phyloP scores from a whole-genome alignment of 2,329 filamentous ascomycete species.

The Podosphaera xanthii region DNA sequence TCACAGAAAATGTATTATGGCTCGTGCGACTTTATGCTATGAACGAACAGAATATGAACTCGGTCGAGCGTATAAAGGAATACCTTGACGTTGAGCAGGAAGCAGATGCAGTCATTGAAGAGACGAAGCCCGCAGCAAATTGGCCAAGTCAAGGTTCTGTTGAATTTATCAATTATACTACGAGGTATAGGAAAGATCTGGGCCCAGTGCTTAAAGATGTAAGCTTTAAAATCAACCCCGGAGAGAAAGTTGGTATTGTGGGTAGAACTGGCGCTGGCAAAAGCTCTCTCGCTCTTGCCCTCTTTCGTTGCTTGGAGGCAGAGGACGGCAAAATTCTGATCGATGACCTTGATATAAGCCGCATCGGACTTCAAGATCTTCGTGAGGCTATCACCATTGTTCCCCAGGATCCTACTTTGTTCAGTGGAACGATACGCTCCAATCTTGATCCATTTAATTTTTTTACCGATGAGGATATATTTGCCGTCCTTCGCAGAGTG shows the following conservation, averaged over 20 bases:
- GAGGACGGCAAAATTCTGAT: conserved; percentile 76
- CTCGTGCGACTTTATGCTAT: conserved; percentile 80
- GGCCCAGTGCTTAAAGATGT: conserved; percentile 69
- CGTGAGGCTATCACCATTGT: conserved; percentile 92
- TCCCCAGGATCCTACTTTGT: conserved; percentile 86
- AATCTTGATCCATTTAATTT: conserved; percentile 83
- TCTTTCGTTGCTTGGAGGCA: conserved; percentile 85
- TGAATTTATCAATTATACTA: conserved; percentile 74
- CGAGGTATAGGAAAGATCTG: conserved; percentile 68
- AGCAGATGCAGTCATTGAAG: conserved; percentile 52
- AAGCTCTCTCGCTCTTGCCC: conserved; percentile 75
- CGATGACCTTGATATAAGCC: conserved; percentile 72
- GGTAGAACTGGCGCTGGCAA: conserved; percentile 91
- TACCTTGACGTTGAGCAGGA: conserved; percentile 94
- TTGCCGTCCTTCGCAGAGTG: conserved; percentile 63
- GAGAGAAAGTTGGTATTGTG: conserved; percentile 89
- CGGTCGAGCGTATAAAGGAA: conserved; percentile 90
- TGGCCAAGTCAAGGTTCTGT: conserved; percentile 78
- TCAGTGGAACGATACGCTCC: conserved; percentile 72
- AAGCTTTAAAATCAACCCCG: conserved; percentile 63
- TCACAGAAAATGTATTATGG: conserved; percentile 94
- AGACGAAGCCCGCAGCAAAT: conserved; percentile 50
- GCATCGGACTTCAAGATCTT: conserved; percentile 79
- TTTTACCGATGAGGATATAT: conserved; percentile 81
- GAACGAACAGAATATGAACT: conserved; percentile 99